Base-by-base conservation (phyloP, 257 asterid species). In the Plantago elongata region DNA sequence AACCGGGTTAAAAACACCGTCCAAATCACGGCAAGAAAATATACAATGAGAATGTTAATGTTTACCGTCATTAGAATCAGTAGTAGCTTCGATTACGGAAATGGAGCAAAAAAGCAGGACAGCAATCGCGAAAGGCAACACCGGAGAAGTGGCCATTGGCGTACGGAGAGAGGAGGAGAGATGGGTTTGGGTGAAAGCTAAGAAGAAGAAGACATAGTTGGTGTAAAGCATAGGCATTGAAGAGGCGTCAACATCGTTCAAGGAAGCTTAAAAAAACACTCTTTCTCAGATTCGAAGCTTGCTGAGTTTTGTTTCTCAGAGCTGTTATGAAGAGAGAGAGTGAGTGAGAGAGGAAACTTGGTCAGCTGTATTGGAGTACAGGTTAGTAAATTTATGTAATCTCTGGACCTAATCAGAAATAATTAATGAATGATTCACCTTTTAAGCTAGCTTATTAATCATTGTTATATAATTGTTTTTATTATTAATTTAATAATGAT, bases 11-110 rank as follows among this genome's bases (percentile, higher is more conserved):
- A n/a, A n/a, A n/a, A n/a, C n/a, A n/a, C n/a, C n/a, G 66, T 69
- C 51, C 67, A 67, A 68, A 72, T 49, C 63, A 70, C 54, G 34
- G 52, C 29, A 64, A 9, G 22, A 64, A 64, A 14, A 49, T 51
- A 56, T 13, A 17, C 11, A 67, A 11, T 18, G 47, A n/a, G n/a
- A 63, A 29, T 42, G 49, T 45, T 42, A 6, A 57, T 62, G 54
- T 73, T 72, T 67, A 92, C 99, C 75, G 57, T 89, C 96, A 68
- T 68, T 80, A 22, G 90, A 79, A 79, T 86, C 91, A 74, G 97
- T 86, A 63, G 74, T 63, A 60, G 78, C 88, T 50, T 64, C 52
- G 42, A 70, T 77, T 14, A 16, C 45, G 55, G 69, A 37, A 73
- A 46, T 16, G 4, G 69, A 69, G 64, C 54, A 74, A 17, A 74